Evolutionary conservation across 1,284 basidiomycete species (phyloP).

Genomic region (Trichosporon asahii): DNA sequence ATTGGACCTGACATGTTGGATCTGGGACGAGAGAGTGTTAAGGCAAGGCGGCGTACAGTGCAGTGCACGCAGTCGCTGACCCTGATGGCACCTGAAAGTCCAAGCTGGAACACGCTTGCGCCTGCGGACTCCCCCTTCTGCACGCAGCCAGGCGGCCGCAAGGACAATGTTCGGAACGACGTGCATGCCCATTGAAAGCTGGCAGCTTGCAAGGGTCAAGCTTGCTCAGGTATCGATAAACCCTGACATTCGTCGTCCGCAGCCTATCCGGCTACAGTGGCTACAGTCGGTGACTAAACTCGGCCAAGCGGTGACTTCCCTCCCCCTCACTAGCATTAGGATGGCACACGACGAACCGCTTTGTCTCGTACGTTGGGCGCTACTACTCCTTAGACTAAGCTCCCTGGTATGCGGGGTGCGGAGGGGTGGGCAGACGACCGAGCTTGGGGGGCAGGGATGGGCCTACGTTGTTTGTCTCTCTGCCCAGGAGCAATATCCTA

Average conservation of each 20-base stretch:
- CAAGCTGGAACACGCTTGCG: background rate
- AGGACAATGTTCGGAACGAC: background rate
- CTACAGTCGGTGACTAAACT: background rate
- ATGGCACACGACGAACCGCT: background rate
- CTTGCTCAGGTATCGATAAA: background rate
- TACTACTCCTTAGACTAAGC: background rate
- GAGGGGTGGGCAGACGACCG: too few species aligned
- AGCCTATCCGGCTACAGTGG: background rate
- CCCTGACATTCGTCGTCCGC: background rate
- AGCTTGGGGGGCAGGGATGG: background rate
- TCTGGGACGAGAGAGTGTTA: background rate
- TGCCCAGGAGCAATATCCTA: background rate
- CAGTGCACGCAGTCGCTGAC: background rate
- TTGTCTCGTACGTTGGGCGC: conserved; percentile 3
- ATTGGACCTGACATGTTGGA: background rate
- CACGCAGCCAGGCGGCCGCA: too few species aligned
- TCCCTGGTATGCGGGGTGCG: background rate
- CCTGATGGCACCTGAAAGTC: background rate
- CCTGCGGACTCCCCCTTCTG: background rate
- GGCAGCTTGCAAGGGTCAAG: background rate
- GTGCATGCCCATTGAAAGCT: background rate
- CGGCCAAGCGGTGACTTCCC: conserved; percentile 2
- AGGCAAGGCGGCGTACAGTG: background rate
- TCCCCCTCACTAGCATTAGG: background rate
- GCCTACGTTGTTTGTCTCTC: background rate